Base-by-base conservation (phyloP, 768 basidiomycete genomes). In the Podaxis pistillaris region DNA sequence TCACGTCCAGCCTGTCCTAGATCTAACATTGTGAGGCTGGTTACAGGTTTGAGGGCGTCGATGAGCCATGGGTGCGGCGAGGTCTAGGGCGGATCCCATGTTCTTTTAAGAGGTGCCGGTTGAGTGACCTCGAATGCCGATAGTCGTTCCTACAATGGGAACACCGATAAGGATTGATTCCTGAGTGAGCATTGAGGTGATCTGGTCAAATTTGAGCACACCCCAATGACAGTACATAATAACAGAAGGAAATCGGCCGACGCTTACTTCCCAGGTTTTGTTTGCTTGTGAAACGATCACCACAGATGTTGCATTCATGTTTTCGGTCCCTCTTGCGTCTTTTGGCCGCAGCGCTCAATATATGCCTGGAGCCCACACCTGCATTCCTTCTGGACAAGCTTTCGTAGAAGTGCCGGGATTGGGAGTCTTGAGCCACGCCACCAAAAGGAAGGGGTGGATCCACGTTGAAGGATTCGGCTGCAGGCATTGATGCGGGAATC, bases 251-350 rank as follows among this genome's bases (percentile, higher is more conserved):
- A 41, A 40, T 26, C 6, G 11, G 13, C 11, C 6, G 37, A 17
- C 17, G 19, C 49, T 40, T 3, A 59, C 58, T 59, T 22, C 17
- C 51, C 33, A 59, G 26, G 24, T 59, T 59, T 36, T 59, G 58
- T 22, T 5, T n/a, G 13, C 36, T 51, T 2, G 58, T 59, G 7
- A 59, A 51, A 8, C 19, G 12, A 37, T 59, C 49, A 1, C 33
- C 30, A 19, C 58, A 59, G 7, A 37, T 17, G 3, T 50, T 26
- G 33, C 58, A 59, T 19, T 13, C 0, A 22, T 50, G 24, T 26
- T 9, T 50, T 46, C 36, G 37, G 5, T 59, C 49, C 19, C 49
- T 49, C 19, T 51, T 51, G 19, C 58, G 40, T 17, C 4, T 41
- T 17, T 41, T 41, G 8, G 12, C 40, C 1, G 12, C 11, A 41